These are phyloP conservation scores for Flaveria sonorensis DNA, from an alignment of 129 eudicot genomes.

Conservation along the genomic window DNA sequence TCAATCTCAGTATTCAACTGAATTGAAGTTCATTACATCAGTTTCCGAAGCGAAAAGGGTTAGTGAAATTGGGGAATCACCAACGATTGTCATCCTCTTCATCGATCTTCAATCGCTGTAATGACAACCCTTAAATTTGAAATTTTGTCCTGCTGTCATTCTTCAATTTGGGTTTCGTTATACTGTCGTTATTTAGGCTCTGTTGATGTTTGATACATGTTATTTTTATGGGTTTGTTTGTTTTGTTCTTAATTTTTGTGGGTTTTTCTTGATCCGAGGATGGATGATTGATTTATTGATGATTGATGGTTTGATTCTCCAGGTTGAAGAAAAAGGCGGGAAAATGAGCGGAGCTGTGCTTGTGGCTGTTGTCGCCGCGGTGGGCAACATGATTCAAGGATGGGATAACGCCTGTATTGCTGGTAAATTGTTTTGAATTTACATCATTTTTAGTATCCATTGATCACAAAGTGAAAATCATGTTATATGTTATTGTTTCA, in stretches of 20 bases:
- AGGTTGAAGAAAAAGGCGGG: slow-evolving; percentile 8
- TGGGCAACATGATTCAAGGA: slow-evolving; percentile 86
- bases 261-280: not conserved
- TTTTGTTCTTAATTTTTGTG: not conserved
- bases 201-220: not conserved
- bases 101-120: not conserved
- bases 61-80: too few species aligned
- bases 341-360: slow-evolving; percentile 69
- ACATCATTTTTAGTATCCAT: not conserved
- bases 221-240: not conserved
- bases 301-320: not conserved
- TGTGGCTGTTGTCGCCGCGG: slow-evolving; percentile 70
- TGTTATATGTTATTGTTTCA: not conserved
- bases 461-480: slow-evolving; percentile 4
- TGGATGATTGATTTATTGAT: not conserved
- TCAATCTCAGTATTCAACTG: slow-evolving; percentile 5
- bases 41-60: not conserved
- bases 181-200: not conserved
- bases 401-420: slow-evolving; percentile 89
- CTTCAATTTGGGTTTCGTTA: too few species aligned
- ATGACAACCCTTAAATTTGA: not conserved
- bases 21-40: slow-evolving; percentile 14
- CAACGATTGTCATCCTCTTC: not conserved
- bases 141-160: not conserved
- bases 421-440: slow-evolving; percentile 38